Evolutionary conservation across 495 filamentous ascomycete species (phyloP).

Genomic region (Lepraria neglecta): DNA sequence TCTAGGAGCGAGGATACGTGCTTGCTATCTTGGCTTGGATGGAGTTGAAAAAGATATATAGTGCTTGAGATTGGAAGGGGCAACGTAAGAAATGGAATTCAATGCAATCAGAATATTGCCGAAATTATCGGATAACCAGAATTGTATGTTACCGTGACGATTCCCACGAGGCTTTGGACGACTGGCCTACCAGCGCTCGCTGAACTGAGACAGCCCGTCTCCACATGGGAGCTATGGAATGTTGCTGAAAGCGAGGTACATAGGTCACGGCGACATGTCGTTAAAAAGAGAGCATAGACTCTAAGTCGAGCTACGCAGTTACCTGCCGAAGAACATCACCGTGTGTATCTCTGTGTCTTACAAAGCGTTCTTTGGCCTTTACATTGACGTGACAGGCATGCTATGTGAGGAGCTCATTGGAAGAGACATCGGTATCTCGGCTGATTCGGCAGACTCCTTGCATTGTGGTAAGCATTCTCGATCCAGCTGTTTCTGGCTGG

Average conservation of each 20-base stretch:
- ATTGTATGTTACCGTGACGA: conserved; percentile 11
- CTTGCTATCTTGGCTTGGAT: background rate
- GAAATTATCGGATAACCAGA: conserved; percentile 14
- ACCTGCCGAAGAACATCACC: background rate
- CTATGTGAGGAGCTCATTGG: background rate
- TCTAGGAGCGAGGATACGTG: background rate
- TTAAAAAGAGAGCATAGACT: background rate
- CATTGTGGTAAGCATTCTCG: conserved; percentile 10
- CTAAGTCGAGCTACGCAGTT: background rate
- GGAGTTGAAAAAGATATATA: conserved; percentile 1
- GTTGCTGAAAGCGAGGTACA: conserved; percentile 11
- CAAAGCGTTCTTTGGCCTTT: background rate
- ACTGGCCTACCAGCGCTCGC: conserved; percentile 6
- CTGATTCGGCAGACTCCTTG: background rate
- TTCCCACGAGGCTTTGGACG: background rate
- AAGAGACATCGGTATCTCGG: background rate
- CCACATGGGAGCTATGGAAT: conserved; percentile 15
- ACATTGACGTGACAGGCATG: background rate
- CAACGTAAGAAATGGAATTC: conserved; percentile 23
- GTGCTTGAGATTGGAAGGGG: conserved; percentile 17
- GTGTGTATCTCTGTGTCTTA: background rate
- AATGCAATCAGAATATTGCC: background rate
- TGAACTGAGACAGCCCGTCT: conserved; percentile 1
- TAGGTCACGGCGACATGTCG: background rate
- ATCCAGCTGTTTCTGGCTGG: background rate